Evolutionary conservation across 192 early-diverging fungal species (phyloP), one percentile per base, ranked within the genome.

Genomic region (Nowakowskiella sp.): DNA sequence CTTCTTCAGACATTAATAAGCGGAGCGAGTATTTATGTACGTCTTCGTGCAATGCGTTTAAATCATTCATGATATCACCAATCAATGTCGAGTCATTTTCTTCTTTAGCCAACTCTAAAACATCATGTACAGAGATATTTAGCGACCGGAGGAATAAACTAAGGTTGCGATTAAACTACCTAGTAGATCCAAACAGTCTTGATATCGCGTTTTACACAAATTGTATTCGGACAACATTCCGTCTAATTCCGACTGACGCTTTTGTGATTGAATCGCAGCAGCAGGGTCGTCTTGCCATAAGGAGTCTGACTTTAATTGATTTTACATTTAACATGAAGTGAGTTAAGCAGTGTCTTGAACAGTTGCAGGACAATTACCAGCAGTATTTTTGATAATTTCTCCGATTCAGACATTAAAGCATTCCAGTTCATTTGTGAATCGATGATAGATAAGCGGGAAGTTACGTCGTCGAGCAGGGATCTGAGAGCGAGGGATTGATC

Each of bases 1-100:
- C 65, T 19, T 68, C 63, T 4, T 60, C 59, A n/a, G 64, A 43
- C 75, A 77, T 73, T 57, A 77, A n/a, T 25, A 66, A 47, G 39
- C 59, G 34, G 29, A 73, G 45, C 7, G 61, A 66, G 39, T 64
- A 73, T 45, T 53, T 33, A 26, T 72, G 52, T 34, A 77, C 21
- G 3, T 60, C 32, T 24, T 27, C 42, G 13, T 51, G 36, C 32
- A 74, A 45, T n/a, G 10, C n/a, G 10, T 31, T 48, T 28, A 74
- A 44, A 26, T 74, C 72, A 6, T 8, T 29, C 8, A 48, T 19
- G 10, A 74, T 25, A 6, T 74, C 72, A 9, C 44, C 28, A 31
- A 53, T 51, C 0, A 70, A 56, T 0, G 22, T 57, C 4, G 36
- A n/a, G 44, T 74, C 67, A 2, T 43, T 24, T 44, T 70, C 72